Percentiles rank a stretch among this genome's conserved stretches.
These are phyloP conservation scores for Dalbergia cultrata DNA, from an alignment of 306 rosid species.

Conservation along the genomic window DNA sequence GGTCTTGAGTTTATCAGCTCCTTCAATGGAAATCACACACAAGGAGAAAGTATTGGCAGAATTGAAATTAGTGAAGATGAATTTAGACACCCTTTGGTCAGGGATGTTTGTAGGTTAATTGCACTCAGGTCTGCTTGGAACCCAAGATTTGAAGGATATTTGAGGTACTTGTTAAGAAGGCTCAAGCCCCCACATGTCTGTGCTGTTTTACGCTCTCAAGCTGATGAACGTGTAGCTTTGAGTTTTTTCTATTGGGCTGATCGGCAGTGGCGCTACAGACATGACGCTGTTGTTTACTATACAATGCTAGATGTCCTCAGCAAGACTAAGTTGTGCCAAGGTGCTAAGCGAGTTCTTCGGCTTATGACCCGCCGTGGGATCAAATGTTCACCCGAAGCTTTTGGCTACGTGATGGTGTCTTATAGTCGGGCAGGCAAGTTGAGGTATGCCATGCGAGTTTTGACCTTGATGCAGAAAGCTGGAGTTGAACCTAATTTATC, in stretches of 20 bases:
- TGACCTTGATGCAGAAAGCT: slow-evolving; percentile 93
- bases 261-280: slow-evolving; percentile 84
- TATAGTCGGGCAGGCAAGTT: slow-evolving; percentile 84
- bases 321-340: slow-evolving; percentile 87
- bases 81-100: slow-evolving; percentile 76
- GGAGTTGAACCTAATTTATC: slow-evolving; percentile 81
- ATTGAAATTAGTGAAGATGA: slow-evolving; percentile 67
- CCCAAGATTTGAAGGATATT: slow-evolving; percentile 66
- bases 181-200: slow-evolving; percentile 83
- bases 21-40: slow-evolving; percentile 37
- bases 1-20: slow-evolving; percentile 56
- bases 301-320: slow-evolving; percentile 81
- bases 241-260: slow-evolving; percentile 87
- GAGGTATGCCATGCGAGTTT: slow-evolving; percentile 68
- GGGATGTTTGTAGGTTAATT: slow-evolving; percentile 71
- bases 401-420: slow-evolving; percentile 80
- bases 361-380: slow-evolving; percentile 78
- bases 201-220: slow-evolving; percentile 77
- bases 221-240: slow-evolving; percentile 83
- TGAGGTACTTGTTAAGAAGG: slow-evolving; percentile 77
- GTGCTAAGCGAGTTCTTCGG: slow-evolving; percentile 76
- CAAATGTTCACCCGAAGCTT: slow-evolving; percentile 66
- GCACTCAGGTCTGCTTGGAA: slow-evolving; percentile 78
- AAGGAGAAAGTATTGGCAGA: slow-evolving; percentile 48
- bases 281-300: slow-evolving; percentile 64